These are phyloP conservation scores for Coemansia reversa DNA, from an alignment of 192 early-diverging fungal genomes.

Conservation along the genomic window DNA sequence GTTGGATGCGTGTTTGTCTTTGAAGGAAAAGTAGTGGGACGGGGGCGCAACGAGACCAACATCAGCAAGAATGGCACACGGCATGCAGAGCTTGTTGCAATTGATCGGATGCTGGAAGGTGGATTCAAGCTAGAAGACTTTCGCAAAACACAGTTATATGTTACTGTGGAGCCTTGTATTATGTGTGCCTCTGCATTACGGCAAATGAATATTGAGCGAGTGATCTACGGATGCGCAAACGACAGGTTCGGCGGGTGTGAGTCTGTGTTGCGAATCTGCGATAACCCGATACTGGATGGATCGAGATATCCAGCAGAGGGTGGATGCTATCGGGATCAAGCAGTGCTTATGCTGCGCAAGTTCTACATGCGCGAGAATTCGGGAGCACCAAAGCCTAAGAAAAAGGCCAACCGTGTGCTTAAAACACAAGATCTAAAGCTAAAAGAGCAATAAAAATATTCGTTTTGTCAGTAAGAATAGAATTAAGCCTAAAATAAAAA, in stretches of 20 bases:
- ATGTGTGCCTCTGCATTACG: slow-evolving; percentile 96
- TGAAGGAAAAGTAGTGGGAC: slow-evolving; percentile 64
- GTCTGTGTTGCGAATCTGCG: slow-evolving; percentile 77
- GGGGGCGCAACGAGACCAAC: slow-evolving; percentile 89
- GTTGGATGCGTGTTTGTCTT: slow-evolving; percentile 94
- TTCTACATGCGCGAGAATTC: slow-evolving; percentile 95
- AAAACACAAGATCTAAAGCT: slow-evolving; percentile 61
- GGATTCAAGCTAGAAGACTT: slow-evolving; percentile 52
- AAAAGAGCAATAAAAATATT: neutral
- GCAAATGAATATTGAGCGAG: slow-evolving; percentile 74
- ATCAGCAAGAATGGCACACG: slow-evolving; percentile 82
- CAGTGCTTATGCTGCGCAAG: slow-evolving; percentile 79
- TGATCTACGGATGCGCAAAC: slow-evolving; percentile 89
- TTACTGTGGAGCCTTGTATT: slow-evolving; percentile 96
- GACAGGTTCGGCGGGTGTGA: slow-evolving; percentile 97
- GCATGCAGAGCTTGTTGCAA: slow-evolving; percentile 94
- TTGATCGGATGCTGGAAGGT: slow-evolving; percentile 68
- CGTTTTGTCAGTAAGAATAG: neutral
- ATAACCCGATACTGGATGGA: slow-evolving; percentile 48
- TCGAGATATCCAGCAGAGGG: slow-evolving; percentile 60
- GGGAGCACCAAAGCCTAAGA: slow-evolving; percentile 80
- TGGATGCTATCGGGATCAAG: slow-evolving; percentile 76
- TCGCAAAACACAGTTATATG: slow-evolving; percentile 73
- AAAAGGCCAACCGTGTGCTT: slow-evolving; percentile 78
- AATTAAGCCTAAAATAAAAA: too few relatives aligned